These are phyloP conservation scores for Sporothrix phasma DNA, from an alignment of 2,329 filamentous ascomycete genomes.

Conservation along the genomic window DNA sequence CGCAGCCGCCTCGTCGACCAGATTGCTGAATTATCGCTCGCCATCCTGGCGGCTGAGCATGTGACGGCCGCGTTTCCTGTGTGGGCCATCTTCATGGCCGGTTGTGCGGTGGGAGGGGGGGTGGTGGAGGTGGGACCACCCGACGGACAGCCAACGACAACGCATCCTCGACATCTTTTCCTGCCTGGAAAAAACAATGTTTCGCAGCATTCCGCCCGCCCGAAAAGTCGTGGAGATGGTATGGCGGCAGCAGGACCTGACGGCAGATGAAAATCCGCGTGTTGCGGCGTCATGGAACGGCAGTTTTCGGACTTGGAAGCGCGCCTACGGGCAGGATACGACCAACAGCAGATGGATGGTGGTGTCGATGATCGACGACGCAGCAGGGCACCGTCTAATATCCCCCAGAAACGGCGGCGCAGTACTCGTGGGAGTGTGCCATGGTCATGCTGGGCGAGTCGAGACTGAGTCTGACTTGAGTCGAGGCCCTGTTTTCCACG, in stretches of 20 bases:
- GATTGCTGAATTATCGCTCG: background rate
- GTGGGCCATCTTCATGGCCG: conserved; percentile 11
- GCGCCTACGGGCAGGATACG: too few species aligned
- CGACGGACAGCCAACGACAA: background rate
- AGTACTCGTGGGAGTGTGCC: background rate
- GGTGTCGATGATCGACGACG: background rate
- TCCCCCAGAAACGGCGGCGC: background rate
- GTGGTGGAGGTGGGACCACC: too few species aligned
- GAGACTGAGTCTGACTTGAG: background rate
- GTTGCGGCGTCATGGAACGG: background rate
- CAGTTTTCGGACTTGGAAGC: conserved; percentile 7
- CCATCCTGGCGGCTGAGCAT: background rate
- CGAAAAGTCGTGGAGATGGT: conserved; percentile 11
- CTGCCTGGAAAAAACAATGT: background rate
- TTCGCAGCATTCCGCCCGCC: conserved; percentile 6
- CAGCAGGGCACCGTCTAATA: background rate
- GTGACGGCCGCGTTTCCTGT: conserved; percentile 9
- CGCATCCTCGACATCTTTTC: conserved; percentile 5
- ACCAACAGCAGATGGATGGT: background rate
- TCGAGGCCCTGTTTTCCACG: too few species aligned
- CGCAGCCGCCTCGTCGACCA: background rate
- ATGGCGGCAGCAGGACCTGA: conserved; percentile 10
- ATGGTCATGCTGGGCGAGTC: background rate
- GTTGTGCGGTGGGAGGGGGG: background rate
- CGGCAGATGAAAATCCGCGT: conserved; percentile 2